phyloP scores from a whole-genome alignment of 2,329 filamentous ascomycete genomes.

The Zymoseptoria pseudotritici region DNA sequence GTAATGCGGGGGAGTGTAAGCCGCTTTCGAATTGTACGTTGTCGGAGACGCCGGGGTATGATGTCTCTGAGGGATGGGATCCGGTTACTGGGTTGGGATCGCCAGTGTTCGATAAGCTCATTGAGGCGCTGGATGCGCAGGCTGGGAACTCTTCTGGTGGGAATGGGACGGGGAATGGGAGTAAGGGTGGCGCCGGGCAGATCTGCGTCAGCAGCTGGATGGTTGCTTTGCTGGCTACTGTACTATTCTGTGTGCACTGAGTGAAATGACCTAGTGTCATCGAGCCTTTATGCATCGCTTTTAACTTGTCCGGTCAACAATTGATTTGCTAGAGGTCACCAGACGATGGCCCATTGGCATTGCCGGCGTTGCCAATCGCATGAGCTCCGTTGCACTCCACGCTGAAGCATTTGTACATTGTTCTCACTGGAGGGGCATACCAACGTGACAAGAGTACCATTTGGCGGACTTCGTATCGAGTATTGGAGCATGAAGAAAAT shows the following conservation, averaged over 20 bases:
- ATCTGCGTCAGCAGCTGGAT: background rate
- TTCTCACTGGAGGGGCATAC: too few relatives aligned
- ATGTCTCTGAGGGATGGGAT: conserved; percentile 15
- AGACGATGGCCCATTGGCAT: too few relatives aligned
- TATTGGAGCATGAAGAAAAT: background rate
- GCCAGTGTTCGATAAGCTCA: conserved; percentile 9
- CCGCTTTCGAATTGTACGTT: conserved; percentile 8
- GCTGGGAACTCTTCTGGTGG: background rate
- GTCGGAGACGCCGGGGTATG: conserved; percentile 8
- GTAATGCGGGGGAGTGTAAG: conserved; percentile 17
- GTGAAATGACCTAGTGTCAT: too few relatives aligned
- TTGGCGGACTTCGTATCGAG: too few relatives aligned
- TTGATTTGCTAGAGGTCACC: too few relatives aligned
- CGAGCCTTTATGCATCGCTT: too few relatives aligned
- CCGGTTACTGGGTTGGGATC: conserved; percentile 16
- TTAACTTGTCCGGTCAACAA: too few relatives aligned
- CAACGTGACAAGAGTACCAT: too few relatives aligned
- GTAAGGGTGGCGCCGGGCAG: background rate
- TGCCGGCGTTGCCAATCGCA: too few relatives aligned
- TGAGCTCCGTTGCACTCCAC: too few relatives aligned
- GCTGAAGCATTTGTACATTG: too few relatives aligned
- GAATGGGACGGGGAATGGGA: background rate
- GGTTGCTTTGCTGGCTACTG: background rate
- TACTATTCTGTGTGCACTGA: background rate
- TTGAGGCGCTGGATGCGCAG: conserved; percentile 7